These are phyloP conservation scores for Chrysanthemum seticuspe DNA, from an alignment of 129 eudicot species.

Conservation along the genomic window DNA sequence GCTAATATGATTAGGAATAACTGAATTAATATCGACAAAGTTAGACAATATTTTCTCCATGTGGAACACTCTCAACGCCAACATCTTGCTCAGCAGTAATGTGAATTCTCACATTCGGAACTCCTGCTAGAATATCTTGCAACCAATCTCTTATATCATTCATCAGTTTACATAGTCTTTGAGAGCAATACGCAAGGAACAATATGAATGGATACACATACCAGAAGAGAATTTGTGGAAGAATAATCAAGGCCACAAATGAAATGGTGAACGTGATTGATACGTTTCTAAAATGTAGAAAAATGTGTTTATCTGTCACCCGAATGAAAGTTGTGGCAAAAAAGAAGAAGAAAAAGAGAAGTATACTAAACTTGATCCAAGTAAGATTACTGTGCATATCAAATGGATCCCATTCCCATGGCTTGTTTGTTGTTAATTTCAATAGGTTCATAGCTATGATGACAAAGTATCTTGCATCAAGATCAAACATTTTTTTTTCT, in stretches of 20 bases:
- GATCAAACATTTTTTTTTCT: conserved; percentile 23
- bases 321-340: conserved; percentile 29
- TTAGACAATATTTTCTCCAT: conserved; percentile 2
- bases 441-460: conserved; percentile 28
- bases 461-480: conserved; percentile 38
- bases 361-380: conserved; percentile 30
- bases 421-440: conserved; percentile 28
- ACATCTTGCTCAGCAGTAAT: conserved; percentile 27
- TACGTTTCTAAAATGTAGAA: conserved; percentile 22
- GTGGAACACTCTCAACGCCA: conserved; percentile 18
- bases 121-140: conserved; percentile 14
- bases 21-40: too few relatives aligned
- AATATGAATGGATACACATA: conserved; percentile 31
- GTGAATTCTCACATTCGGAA: conserved; percentile 31
- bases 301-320: conserved; percentile 11
- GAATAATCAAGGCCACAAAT: conserved; percentile 30
- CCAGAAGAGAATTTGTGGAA: conserved; percentile 36
- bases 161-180: neutral
- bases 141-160: conserved; percentile 4
- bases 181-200: conserved; percentile 24
- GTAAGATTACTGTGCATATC: conserved; percentile 22
- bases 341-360: conserved; percentile 13
- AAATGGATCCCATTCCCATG: conserved; percentile 54
- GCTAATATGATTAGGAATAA: too few relatives aligned
- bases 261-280: conserved; percentile 15